These are phyloP conservation scores for Boletus reticulatus DNA, from an alignment of 768 basidiomycete species.

Conservation along the genomic window DNA sequence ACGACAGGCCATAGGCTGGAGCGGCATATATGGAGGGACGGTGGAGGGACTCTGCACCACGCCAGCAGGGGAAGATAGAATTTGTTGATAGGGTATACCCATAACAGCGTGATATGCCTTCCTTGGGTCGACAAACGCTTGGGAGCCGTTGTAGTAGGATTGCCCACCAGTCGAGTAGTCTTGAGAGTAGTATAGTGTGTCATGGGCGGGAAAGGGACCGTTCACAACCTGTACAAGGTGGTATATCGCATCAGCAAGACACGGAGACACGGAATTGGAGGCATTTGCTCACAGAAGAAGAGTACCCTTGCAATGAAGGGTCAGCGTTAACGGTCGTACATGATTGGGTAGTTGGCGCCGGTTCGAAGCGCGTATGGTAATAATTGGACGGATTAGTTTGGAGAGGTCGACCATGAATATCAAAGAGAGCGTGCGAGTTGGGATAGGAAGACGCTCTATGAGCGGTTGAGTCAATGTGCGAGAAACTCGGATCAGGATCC, in stretches of 20 bases:
- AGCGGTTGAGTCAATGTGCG: no score
- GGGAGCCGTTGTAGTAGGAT: neutral
- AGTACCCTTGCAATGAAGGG: rapidly evolving
- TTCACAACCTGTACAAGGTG: neutral
- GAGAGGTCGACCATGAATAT: neutral
- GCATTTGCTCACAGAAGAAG: neutral
- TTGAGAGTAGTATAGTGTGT: no score
- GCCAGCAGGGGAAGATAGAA: no score
- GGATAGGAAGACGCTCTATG: neutral
- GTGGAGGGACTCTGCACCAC: neutral
- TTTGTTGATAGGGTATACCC: neutral
- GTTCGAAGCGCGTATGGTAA: no score
- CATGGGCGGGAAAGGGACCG: neutral
- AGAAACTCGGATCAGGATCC: neutral
- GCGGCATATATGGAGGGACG: neutral
- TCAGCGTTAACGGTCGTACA: no score
- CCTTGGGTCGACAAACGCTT: neutral
- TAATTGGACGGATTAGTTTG: neutral
- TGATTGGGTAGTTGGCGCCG: neutral
- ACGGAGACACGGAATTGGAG: no score
- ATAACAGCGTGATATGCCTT: neutral
- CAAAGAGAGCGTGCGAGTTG: neutral
- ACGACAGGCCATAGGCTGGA: neutral
- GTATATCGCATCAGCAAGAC: neutral
- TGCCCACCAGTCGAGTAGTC: no score